These are phyloP conservation scores for Boeremia lycopersici DNA, from an alignment of 2,329 filamentous ascomycete species.

Conservation along the genomic window DNA sequence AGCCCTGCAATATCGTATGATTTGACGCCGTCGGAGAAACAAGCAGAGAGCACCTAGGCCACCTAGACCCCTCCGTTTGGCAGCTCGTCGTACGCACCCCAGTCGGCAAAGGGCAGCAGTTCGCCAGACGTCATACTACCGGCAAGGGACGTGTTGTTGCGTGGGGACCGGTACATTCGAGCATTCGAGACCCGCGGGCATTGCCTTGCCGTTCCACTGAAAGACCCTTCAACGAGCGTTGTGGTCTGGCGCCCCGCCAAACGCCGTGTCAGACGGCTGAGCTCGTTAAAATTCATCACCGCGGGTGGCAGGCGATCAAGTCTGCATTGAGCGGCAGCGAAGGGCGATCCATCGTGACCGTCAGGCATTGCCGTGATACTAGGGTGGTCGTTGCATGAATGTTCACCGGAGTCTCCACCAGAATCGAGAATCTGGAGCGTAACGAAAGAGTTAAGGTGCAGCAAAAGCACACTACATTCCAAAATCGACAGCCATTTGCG, in stretches of 20 bases:
- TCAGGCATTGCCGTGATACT: background rate
- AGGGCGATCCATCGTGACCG: background rate
- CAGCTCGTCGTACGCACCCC: slow-evolving; percentile 1
- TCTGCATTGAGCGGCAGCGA: background rate
- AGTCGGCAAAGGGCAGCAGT: background rate
- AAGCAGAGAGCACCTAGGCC: background rate
- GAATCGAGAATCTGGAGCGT: background rate
- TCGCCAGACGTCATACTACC: slow-evolving; percentile 3
- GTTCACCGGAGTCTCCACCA: slow-evolving; percentile 1
- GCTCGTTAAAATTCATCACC: background rate
- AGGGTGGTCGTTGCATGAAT: background rate
- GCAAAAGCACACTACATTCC: slow-evolving; percentile 6
- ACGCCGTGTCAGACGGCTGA: slow-evolving; percentile 1
- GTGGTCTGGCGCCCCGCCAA: slow-evolving; percentile 1
- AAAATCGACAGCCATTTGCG: background rate
- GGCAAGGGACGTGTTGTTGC: background rate
- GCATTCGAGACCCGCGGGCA: no score
- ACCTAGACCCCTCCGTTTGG: background rate
- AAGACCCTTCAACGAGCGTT: background rate
- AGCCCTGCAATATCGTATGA: slow-evolving; percentile 16
- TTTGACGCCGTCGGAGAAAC: background rate
- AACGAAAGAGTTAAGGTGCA: background rate
- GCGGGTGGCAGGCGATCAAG: background rate
- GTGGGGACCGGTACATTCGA: no score
- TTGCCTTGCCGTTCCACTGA: background rate